Base-by-base conservation (phyloP, 495 filamentous ascomycete species). In the Podospora comata region DNA sequence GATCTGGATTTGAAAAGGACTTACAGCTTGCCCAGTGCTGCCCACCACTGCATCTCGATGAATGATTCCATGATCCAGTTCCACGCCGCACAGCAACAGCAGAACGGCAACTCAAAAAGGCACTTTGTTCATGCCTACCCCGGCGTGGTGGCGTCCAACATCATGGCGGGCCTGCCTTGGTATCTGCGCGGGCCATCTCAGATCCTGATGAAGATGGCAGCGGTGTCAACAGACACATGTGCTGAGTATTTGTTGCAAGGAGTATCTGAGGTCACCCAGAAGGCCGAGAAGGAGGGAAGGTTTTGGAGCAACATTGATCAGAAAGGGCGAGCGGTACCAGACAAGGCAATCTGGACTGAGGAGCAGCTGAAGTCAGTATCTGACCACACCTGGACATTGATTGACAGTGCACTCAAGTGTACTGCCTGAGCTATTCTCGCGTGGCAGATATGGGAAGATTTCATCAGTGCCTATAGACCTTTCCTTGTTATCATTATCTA, bases 71-170 rank as follows among this genome's bases (percentile, higher is more conserved):
- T 74, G 70, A 30, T 72, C 18, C 70, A 72, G 64, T 62, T 60
- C 16, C 70, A 68, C 59, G 72, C 72, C 13, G 62, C 64, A 9
- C 19, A 27, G 16, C 69, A 71, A 48, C 26, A 60, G 26, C 27
- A 60, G 5, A 65, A 16, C 5, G 44, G 56, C 2, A 59, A 15
- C 13, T 15, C 54, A 13, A 65, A 48, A 60, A 67, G 65, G 64
- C 72, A 74, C 39, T 74, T 72, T 54, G 60, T 72, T 20, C 72
- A 74, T 53, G 72, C 65, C 13, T 74, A 59, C 11, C 72, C 72
- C 9, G 72, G 72, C 18, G 56, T 30, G 5, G 72, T 74, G 28
- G 63, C 69, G n/a, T 66, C 70, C 9, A 61, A 60, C 48, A 23
- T 74, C 26, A 13, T 39, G 54, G 30, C 26, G 20, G 54, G 59